Base-by-base conservation (phyloP, 805 yeast species). In the Saccharomyces eubayanus region DNA sequence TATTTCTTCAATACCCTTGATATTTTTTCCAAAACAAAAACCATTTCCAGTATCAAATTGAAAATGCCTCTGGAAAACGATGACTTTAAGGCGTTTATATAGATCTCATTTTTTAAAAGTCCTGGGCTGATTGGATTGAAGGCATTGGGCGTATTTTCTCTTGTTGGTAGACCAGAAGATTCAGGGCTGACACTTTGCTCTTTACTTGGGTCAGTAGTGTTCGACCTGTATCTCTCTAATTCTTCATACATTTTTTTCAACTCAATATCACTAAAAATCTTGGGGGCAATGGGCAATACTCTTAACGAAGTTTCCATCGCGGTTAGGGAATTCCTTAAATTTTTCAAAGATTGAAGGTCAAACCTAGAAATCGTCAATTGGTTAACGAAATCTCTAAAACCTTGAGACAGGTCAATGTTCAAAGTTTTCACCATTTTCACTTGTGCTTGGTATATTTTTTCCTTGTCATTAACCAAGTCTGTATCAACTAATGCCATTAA, bases 261-360 rank as follows among this genome's bases (percentile, higher is more conserved):
- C 6, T 61, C 62, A 16, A 50, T 48, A 28, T 52, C 54, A 50
- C 62, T 59, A 12, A 68, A 56, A 9, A 68, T 57, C 14, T 56
- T 59, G 28, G 57, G 57, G 24, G 59, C 53, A 0, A 61, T 53
- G 2, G 80, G 80, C 11, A 77, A 59, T 4, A 74, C 72, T 41
- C 79, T 58, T 24, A 77, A 56, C 6, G 80, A 77, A 3, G 73
- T 66, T 5, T 72, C 67, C 2, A 68, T 63, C 10, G 63, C 66
- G n/a, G 77, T 78, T 24, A 77, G 51, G n/a, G 67, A 61, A 61
- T 77, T 78, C 63, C 81, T 69, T 12, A 77, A 59, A 1, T 55
- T 57, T 51, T 71, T 66, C 45, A 77, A 59, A 29, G 68, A 67
- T 20, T 57, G 62, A 36, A 61, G 65, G 20, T 69, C 54, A 53